These are phyloP conservation scores for Vigna mungo DNA, from an alignment of 306 rosid species.

Conservation along the genomic window DNA sequence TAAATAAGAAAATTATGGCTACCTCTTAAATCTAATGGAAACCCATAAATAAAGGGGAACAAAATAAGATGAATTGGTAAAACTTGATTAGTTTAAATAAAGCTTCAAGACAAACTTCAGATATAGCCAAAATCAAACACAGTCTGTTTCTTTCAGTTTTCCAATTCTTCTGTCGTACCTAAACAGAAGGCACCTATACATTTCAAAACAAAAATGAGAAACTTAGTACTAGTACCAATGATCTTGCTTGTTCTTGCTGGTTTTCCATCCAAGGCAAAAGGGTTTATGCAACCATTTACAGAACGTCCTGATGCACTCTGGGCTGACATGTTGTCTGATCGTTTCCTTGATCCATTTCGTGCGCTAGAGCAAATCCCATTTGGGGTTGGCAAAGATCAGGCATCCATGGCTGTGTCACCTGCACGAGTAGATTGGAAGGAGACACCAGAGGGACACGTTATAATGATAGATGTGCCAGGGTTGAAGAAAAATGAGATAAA, in stretches of 20 bases:
- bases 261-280: constrained; percentile 45
- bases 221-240: constrained; percentile 27
- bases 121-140: background rate
- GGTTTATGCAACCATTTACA: constrained; percentile 46
- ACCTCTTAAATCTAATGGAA: too few species aligned
- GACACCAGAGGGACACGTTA: constrained; percentile 63
- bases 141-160: background rate
- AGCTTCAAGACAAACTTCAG: background rate
- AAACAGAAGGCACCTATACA: background rate
- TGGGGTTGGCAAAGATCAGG: constrained; percentile 51
- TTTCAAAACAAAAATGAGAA: constrained; percentile 43
- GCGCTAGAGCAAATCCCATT: constrained; percentile 65
- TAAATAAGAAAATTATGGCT: too few species aligned
- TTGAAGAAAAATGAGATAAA: constrained; percentile 60
- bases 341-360: constrained; percentile 61
- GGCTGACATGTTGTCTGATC: constrained; percentile 55
- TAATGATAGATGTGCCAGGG: constrained; percentile 69
- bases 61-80: too few species aligned
- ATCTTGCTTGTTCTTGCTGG: constrained; percentile 39
- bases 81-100: too few species aligned
- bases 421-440: constrained; percentile 73
- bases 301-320: constrained; percentile 48
- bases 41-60: too few species aligned
- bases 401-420: constrained; percentile 41
- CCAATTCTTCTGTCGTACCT: background rate